These are phyloP conservation scores for Cytospora mali DNA, from an alignment of 2,329 filamentous ascomycete species.

Conservation along the genomic window DNA sequence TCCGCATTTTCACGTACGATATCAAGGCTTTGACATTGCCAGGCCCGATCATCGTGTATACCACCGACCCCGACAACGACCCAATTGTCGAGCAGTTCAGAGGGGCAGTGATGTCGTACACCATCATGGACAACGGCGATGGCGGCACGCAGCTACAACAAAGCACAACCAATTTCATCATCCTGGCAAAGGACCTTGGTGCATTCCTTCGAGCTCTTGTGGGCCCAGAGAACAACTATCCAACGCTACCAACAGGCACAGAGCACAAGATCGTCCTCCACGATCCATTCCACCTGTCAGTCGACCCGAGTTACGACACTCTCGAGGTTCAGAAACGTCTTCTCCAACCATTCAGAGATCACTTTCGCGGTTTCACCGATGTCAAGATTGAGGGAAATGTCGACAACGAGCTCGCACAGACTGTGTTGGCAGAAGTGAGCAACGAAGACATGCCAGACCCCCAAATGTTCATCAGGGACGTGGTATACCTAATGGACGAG, in stretches of 20 bases:
- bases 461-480: background rate
- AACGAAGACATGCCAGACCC: background rate
- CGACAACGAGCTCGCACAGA: background rate
- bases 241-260: background rate
- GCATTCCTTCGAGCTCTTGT: conserved; percentile 9
- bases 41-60: conserved; percentile 8
- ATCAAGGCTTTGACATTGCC: background rate
- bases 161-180: background rate
- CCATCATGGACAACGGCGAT: background rate
- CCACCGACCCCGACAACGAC: background rate
- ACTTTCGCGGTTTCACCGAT: conserved; percentile 10
- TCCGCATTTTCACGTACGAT: conserved; percentile 8
- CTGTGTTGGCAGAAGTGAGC: background rate
- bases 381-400: conserved; percentile 19
- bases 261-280: conserved; percentile 11
- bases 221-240: background rate
- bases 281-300: conserved; percentile 2
- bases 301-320: conserved; percentile 1
- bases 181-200: conserved; percentile 16
- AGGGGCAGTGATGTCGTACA: conserved; percentile 15
- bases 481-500: conserved; percentile 13
- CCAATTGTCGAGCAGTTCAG: conserved; percentile 6
- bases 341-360: conserved; percentile 16
- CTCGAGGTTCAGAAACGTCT: conserved; percentile 11
- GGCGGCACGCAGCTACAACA: background rate